These are phyloP conservation scores for Dothideomycetes sp. DNA, from an alignment of 2,329 filamentous ascomycete species.

Conservation along the genomic window DNA sequence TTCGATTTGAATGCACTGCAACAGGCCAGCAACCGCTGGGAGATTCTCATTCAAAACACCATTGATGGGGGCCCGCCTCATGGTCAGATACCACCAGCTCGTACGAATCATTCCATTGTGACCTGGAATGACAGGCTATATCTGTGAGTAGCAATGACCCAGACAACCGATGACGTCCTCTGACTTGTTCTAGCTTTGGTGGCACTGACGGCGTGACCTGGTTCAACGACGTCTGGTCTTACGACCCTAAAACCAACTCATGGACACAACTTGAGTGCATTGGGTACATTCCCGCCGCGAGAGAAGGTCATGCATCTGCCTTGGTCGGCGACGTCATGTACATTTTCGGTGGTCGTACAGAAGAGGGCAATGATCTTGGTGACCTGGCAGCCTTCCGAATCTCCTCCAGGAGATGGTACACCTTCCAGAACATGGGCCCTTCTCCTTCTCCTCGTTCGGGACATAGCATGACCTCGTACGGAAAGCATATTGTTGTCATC, in stretches of 20 bases:
- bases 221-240: constrained; percentile 99
- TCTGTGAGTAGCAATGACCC: constrained; percentile 55
- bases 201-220: constrained; percentile 91
- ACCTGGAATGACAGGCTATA: constrained; percentile 91
- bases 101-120: constrained; percentile 90
- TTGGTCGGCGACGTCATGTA: constrained; percentile 99
- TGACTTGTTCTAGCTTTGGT: constrained; percentile 57
- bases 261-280: constrained; percentile 93
- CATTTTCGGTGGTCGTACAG: constrained; percentile 89
- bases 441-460: constrained; percentile 88
- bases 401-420: constrained; percentile 87
- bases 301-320: constrained; percentile 88
- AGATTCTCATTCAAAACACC: constrained; percentile 71
- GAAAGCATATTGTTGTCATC: constrained; percentile 83
- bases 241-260: constrained; percentile 68
- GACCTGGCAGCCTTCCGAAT: constrained; percentile 82
- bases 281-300: constrained; percentile 86
- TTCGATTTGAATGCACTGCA: constrained; percentile 95
- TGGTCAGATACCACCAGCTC: constrained; percentile 66
- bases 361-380: constrained; percentile 83
- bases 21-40: constrained; percentile 84
- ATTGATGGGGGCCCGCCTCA: constrained; percentile 49
- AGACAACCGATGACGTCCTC: constrained; percentile 4
- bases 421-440: constrained; percentile 98
- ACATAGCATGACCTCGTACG: constrained; percentile 93